Conservation (phyloP, 2,329 filamentous ascomycete genomes). For the Botryotinia narcissicola region DNA sequence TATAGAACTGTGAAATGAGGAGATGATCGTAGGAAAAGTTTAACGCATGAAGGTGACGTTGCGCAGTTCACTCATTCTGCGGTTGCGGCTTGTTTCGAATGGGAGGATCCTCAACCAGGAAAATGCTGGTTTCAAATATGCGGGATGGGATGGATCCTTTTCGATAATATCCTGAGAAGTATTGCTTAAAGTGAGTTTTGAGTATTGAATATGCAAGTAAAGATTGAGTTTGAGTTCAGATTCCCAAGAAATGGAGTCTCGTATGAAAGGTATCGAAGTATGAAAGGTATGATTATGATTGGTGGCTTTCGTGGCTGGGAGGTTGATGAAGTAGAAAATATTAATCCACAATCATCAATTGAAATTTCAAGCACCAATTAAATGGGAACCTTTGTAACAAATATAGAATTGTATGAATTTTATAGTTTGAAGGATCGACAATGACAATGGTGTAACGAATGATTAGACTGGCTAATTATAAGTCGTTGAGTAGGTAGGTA, state of each 20-base stretch:
- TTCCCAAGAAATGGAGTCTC: not conserved
- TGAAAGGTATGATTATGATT: not conserved
- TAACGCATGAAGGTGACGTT: slow-evolving; percentile 16
- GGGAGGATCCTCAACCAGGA: not conserved
- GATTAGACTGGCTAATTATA: not conserved
- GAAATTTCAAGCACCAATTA: not conserved
- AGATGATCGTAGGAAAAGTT: slow-evolving; percentile 1
- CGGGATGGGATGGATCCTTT: not conserved
- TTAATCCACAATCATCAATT: not conserved
- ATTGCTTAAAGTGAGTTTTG: not conserved
- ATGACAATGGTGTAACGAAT: not conserved
- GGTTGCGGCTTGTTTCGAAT: slow-evolving; percentile 10
- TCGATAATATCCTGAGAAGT: not conserved
- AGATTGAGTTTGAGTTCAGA: not conserved
- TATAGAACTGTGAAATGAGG: not conserved
- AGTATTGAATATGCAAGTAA: not conserved
- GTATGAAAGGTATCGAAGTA: not conserved
- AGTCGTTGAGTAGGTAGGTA: not conserved
- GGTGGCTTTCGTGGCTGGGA: not conserved
- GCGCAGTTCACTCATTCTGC: slow-evolving; percentile 16
- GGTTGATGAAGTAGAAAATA: not conserved
- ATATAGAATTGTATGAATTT: not conserved
- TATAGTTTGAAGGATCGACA: slow-evolving; percentile 9
- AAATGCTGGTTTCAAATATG: not conserved
- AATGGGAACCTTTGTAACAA: not conserved